Evolutionary conservation across 2,329 filamentous ascomycete genomes (phyloP).

Genomic region (Venturia oleaginea): DNA sequence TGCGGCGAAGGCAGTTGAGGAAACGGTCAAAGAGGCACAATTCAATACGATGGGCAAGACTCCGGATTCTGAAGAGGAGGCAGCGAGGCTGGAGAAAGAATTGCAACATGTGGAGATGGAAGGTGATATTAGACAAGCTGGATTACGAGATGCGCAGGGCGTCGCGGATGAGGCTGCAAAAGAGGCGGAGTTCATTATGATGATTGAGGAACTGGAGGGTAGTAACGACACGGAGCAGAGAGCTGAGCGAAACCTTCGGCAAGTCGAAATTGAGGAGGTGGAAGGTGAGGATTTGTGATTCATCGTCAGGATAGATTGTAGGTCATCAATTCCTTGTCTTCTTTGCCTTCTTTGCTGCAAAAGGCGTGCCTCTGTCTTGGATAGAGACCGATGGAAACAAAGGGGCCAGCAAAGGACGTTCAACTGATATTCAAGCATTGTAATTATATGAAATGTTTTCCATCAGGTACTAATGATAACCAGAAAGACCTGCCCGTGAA

Average conservation of each 20-base stretch:
- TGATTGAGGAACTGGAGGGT: constrained; percentile 11
- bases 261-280: constrained; percentile 16
- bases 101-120: constrained; percentile 12
- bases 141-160: constrained; percentile 1
- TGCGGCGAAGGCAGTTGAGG: constrained; percentile 25
- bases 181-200: constrained; percentile 13
- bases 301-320: background rate
- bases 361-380: no score
- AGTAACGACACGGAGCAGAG: background rate
- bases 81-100: background rate
- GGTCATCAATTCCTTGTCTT: background rate
- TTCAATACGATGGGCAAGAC: constrained; percentile 27
- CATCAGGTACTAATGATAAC: background rate
- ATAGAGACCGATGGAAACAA: no score
- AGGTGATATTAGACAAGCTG: constrained; percentile 7
- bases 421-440: background rate
- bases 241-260: constrained; percentile 5
- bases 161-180: constrained; percentile 12
- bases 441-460: background rate
- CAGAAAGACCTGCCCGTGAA: background rate
- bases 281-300: constrained; percentile 15
- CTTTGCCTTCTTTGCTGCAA: background rate
- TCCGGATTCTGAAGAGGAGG: constrained; percentile 4
- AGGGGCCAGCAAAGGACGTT: background rate
- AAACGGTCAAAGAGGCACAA: constrained; percentile 30